Evolutionary conservation across 768 basidiomycete species (phyloP).

Genomic region (Amyloporia xantha): DNA sequence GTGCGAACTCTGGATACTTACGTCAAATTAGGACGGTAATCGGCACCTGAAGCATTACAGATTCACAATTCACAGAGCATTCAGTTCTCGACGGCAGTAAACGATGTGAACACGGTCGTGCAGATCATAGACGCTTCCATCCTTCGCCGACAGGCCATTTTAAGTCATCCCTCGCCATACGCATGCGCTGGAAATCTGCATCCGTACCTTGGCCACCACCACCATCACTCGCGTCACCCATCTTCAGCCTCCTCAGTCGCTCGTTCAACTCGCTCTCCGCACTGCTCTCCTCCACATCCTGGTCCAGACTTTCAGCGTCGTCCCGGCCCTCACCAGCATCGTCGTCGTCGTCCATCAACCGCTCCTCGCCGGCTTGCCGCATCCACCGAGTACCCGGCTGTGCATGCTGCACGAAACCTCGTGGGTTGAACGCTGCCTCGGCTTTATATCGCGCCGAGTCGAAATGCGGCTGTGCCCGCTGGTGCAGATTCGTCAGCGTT

Average conservation of each 20-base stretch:
- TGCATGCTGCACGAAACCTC: constrained; percentile 47
- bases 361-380: constrained; percentile 30
- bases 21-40: no score
- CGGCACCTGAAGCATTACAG: neutral
- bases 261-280: constrained; percentile 11
- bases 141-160: constrained; percentile 56
- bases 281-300: constrained; percentile 9
- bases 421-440: constrained; percentile 56
- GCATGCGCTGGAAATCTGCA: constrained; percentile 8
- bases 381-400: constrained; percentile 19
- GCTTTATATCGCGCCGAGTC: constrained; percentile 67
- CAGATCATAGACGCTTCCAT: constrained; percentile 36
- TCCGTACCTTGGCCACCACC: constrained; percentile 11
- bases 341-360: constrained; percentile 34
- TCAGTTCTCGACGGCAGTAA: no score
- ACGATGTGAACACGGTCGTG: no score
- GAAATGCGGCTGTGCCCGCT: constrained; percentile 42
- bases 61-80: no score
- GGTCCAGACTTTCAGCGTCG: constrained; percentile 8
- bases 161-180: constrained; percentile 41
- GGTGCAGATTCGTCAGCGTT: constrained; percentile 34
- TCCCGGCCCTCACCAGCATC: constrained; percentile 18
- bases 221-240: constrained; percentile 25
- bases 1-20: no score
- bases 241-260: constrained; percentile 20